phyloP scores from a whole-genome alignment of 129 eudicot genomes.

The Helianthus tuberosus region DNA sequence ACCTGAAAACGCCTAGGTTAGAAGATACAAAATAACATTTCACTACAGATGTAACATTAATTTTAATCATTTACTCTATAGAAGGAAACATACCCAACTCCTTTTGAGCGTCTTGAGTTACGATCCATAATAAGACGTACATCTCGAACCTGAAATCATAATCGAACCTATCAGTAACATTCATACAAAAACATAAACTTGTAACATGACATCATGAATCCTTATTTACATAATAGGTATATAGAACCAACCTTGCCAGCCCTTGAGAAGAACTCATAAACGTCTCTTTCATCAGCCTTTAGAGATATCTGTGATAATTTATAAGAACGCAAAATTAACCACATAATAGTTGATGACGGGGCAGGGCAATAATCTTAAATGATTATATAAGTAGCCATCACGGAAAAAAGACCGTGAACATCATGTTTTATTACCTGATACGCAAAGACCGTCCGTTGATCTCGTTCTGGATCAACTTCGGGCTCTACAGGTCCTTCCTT shows the following conservation, averaged over 20 bases:
- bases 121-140: slow-evolving; percentile 92
- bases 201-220: neutral
- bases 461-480: slow-evolving; percentile 89
- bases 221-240: neutral
- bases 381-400: slow-evolving; percentile 3
- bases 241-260: slow-evolving; percentile 75
- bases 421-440: slow-evolving; percentile 60
- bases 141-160: slow-evolving; percentile 68
- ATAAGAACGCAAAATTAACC: slow-evolving; percentile 7
- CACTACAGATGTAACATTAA: slow-evolving; percentile 4
- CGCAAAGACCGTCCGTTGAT: slow-evolving; percentile 92
- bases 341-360: slow-evolving; percentile 11
- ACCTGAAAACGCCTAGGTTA: slow-evolving; percentile 50
- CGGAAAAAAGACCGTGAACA: neutral
- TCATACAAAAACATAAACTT: neutral
- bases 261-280: slow-evolving; percentile 86
- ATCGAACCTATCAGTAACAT: slow-evolving; percentile 11
- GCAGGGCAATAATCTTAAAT: neutral
- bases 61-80: neutral
- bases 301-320: slow-evolving; percentile 56
- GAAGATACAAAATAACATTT: slow-evolving; percentile 1
- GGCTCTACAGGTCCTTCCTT: slow-evolving; percentile 70
- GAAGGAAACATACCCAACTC: slow-evolving; percentile 69
- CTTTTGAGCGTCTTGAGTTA: slow-evolving; percentile 86
- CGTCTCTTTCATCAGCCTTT: slow-evolving; percentile 88